Base-by-base conservation (phyloP, 2,329 filamentous ascomycete genomes). In the Fusarium sp. region DNA sequence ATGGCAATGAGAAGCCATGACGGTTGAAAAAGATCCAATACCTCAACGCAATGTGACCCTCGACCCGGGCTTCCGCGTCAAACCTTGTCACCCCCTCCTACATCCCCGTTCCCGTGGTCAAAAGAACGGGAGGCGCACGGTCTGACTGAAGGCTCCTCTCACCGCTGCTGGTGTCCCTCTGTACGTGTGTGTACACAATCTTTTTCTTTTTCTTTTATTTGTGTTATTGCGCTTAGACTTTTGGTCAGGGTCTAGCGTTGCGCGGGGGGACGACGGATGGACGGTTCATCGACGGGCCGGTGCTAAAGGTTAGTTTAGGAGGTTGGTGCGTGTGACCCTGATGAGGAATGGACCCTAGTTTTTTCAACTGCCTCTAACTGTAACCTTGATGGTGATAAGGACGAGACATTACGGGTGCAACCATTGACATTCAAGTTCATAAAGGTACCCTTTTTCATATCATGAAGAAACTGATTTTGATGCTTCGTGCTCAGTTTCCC, bases 171-270 rank as follows among this genome's bases (percentile, higher is more conserved):
- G 50, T 10, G 27, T 37, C 61, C 39, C 37, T 54, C 27, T 67
- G 35, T 67, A 6, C 25, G 11, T 45, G 56, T 62, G 52, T 45
- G 14, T 35, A 35, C 13, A 14, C 34, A 35, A 61, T 35, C 30
- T 16, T 25, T 30, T 37, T 9, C 16, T 23, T 34, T 37, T 9
- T 25, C 8, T 35, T 35, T n/a, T 64, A 11, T 30, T 45, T 48
- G 16, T 52, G 27, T 52, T 48, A 41, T 52, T 52, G 52, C 68
- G 68, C 61, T 69, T 72, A 48, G 57, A 61, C 54, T 60, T 60
- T 37, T 25, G 61, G 59, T 57, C 50, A 59, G 66, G 72, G 34
- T 58, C 50, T 54, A 54, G 50, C 50, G 50, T 54, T 54, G 50
- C 27, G 50, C 27, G 50, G 50, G 50, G 50, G n/a, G 50, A 54